These are phyloP conservation scores for Ceratocystis ficicola DNA, from an alignment of 2,329 filamentous ascomycete species.

Conservation along the genomic window DNA sequence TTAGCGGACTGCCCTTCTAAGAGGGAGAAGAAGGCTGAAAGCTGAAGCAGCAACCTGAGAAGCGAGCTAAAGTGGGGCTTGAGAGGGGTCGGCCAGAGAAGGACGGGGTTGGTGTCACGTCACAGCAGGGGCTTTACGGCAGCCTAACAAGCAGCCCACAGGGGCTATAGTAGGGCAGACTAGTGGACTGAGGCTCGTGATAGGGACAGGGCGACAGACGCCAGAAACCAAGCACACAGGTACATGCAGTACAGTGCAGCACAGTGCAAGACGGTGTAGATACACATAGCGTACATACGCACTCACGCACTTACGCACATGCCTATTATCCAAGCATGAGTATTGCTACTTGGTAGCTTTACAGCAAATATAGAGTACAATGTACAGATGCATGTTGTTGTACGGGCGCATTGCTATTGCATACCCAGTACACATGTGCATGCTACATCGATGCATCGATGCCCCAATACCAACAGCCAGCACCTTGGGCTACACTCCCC, in stretches of 20 bases:
- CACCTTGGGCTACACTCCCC: not conserved
- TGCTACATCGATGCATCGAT: not conserved
- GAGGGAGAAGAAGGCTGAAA: not conserved
- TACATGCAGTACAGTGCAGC: not conserved
- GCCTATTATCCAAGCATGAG: no score
- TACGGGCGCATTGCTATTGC: no score
- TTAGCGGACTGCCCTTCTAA: no score
- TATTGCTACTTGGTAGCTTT: no score
- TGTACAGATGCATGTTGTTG: no score
- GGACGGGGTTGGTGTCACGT: constrained; percentile 1
- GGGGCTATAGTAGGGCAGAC: not conserved
- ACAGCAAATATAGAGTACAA: no score
- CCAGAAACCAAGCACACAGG: not conserved
- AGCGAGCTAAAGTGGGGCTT: constrained; percentile 3
- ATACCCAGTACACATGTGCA: not conserved
- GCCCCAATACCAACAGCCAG: not conserved
- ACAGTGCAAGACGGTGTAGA: no score
- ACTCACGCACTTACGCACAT: no score
- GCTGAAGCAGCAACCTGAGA: not conserved
- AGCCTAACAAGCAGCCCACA: not conserved
- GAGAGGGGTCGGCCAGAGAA: not conserved
- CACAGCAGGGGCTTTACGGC: not conserved
- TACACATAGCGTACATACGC: no score
- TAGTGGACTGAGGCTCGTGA: no score
- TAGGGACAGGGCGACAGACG: no score